These are phyloP conservation scores for Hortiboletus campestris DNA, from an alignment of 768 basidiomycete species.

Conservation along the genomic window DNA sequence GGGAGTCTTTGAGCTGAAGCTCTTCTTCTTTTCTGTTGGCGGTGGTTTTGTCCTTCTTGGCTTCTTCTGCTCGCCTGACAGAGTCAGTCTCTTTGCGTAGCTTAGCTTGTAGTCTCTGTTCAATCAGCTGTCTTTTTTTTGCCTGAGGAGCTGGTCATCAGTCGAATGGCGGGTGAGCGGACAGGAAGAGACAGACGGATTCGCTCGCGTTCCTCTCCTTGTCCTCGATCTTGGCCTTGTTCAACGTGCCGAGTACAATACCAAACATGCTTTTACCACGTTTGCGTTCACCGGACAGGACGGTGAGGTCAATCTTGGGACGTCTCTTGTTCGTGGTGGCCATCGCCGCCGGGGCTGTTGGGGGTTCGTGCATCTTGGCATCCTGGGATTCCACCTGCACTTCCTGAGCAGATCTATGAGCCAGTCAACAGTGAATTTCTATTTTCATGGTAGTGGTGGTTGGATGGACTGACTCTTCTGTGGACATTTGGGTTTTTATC, in stretches of 20 bases:
- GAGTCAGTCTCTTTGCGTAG: slow-evolving; percentile 82
- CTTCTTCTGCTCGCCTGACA: slow-evolving; percentile 82
- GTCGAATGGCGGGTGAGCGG: background rate
- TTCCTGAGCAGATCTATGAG: slow-evolving; percentile 31
- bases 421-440: background rate
- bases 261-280: slow-evolving; percentile 90
- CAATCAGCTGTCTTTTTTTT: slow-evolving; percentile 79
- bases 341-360: slow-evolving; percentile 48
- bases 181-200: slow-evolving; percentile 48
- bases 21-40: slow-evolving; percentile 84
- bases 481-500: slow-evolving; percentile 43
- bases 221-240: slow-evolving; percentile 86
- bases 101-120: slow-evolving; percentile 83
- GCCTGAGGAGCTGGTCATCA: slow-evolving; percentile 46
- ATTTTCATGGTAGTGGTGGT: slow-evolving; percentile 3
- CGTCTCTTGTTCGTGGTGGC: slow-evolving; percentile 54
- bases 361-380: slow-evolving; percentile 37
- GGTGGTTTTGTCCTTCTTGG: slow-evolving; percentile 74
- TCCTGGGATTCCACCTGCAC: slow-evolving; percentile 31
- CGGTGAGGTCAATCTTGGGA: slow-evolving; percentile 68
- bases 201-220: slow-evolving; percentile 83
- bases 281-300: slow-evolving; percentile 61
- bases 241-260: slow-evolving; percentile 76
- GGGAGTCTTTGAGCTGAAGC: slow-evolving; percentile 74
- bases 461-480: slow-evolving; percentile 46